Evolutionary conservation across 495 filamentous ascomycete genomes (phyloP), one percentile per base, ranked within the genome.

Genomic region (Talaromyces stipitatus): DNA sequence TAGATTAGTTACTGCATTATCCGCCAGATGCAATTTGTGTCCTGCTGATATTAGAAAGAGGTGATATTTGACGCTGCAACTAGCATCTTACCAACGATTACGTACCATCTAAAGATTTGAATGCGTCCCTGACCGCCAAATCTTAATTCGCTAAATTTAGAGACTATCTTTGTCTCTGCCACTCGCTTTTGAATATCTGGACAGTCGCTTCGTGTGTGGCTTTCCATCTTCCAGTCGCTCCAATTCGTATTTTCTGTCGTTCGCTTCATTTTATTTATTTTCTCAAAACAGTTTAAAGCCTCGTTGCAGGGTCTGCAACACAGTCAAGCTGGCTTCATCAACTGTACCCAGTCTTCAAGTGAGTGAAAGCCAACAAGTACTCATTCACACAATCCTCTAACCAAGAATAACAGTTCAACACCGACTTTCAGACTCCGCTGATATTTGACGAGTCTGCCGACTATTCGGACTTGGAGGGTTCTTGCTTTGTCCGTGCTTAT

Each of bases 261-360:
- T 77, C 76, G 76, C 74, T 77, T 77, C 76, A 71, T 73, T 76
- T 73, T 60, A 61, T 66, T 72, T 76, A 72, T 61, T 62, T 67
- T 64, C 72, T 66, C 69, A 66, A 43, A 14, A 41, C 32, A 43
- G 36, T 26, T 12, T 18, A 32, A 46, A 55, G 66, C 73, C 69
- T 69, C 61, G 73, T 76, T 76, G 73, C 73, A 76, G 63, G 64
- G 61, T 62, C 67, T 73, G 72, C 74, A 78, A 77, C 72, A 75
- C 67, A 65, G 71, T 77, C 76, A 78, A 78, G 64, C 76, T 78
- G 76, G 76, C 76, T 74, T 77, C 75, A 66, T 78, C 73, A 69
- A 77, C 71, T 68, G 68, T 69, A 55, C 71, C 77, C 71, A 68
- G 73, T 69, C 68, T 76, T 75, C 69, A 77, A 68, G 76, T 78